Conservation (phyloP, 306 rosid species). For the Adenanthera pavonina region DNA sequence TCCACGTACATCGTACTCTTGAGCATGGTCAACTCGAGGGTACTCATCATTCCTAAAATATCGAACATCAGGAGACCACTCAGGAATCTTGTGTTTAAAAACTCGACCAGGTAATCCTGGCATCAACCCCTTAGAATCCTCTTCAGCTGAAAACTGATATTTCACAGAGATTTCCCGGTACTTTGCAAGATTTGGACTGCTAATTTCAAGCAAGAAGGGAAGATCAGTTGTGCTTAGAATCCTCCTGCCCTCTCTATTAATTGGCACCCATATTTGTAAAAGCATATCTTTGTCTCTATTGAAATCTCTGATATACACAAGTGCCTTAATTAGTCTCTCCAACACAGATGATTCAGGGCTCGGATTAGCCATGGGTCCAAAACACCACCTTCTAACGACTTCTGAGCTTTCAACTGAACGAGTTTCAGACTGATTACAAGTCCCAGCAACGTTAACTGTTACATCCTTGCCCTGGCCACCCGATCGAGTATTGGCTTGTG, state of each 20-base stretch:
- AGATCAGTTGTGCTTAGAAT: slow-evolving; percentile 67
- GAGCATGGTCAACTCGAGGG: slow-evolving; percentile 78
- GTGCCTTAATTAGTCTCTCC: slow-evolving; percentile 72
- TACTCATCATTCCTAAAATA: slow-evolving; percentile 81
- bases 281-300: slow-evolving; percentile 74
- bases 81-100: slow-evolving; percentile 77
- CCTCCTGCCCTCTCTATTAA: slow-evolving; percentile 60
- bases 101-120: slow-evolving; percentile 90
- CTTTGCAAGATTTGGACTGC: slow-evolving; percentile 63
- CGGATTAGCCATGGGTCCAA: slow-evolving; percentile 51
- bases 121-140: slow-evolving; percentile 54
- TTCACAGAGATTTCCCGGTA: slow-evolving; percentile 69
- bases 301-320: slow-evolving; percentile 59
- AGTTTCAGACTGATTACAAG: slow-evolving; percentile 45
- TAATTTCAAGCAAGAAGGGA: slow-evolving; percentile 62
- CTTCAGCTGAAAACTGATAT: slow-evolving; percentile 70
- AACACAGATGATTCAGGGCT: slow-evolving; percentile 54
- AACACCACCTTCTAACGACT: slow-evolving; percentile 61
- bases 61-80: slow-evolving; percentile 97
- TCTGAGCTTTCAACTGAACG: slow-evolving; percentile 48
- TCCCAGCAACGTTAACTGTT: slow-evolving; percentile 40
- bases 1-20: slow-evolving; percentile 72
- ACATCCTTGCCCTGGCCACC: slow-evolving; percentile 25
- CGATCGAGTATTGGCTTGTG: slow-evolving; percentile 21
- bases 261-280: slow-evolving; percentile 88